phyloP scores from a whole-genome alignment of 208 protist species.

The Porcisia hertigi region DNA sequence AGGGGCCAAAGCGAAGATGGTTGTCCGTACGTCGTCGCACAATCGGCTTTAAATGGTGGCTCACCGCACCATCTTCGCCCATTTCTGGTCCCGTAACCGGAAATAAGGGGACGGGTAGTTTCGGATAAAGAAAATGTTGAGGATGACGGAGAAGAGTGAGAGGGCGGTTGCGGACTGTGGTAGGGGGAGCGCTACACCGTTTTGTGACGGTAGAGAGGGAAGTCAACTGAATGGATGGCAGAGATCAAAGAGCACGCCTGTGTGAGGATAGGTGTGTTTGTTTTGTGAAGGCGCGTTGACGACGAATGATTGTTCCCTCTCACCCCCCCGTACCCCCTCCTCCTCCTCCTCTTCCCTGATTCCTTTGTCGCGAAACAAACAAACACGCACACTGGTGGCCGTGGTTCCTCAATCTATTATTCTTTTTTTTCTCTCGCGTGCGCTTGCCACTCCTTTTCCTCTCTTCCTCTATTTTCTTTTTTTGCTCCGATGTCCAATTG shows the following conservation, averaged over 20 bases:
- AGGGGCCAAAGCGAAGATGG: background rate
- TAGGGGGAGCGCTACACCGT: background rate
- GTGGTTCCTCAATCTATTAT: too few relatives aligned
- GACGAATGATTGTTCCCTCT: background rate
- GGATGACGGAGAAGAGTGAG: background rate
- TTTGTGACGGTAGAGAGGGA: background rate
- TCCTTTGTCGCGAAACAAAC: too few relatives aligned
- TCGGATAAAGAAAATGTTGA: background rate
- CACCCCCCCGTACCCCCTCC: background rate
- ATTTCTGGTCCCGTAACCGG: background rate
- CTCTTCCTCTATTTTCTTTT: background rate
- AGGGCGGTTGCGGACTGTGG: background rate
- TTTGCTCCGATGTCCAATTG: background rate
- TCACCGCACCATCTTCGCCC: background rate
- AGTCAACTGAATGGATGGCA: background rate
- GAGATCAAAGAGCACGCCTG: conserved; percentile 1
- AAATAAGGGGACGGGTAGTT: background rate
- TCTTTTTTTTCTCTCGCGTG: too few relatives aligned
- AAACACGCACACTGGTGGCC: too few relatives aligned
- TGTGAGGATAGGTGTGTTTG: background rate
- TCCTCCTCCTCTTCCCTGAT: background rate
- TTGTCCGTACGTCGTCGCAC: background rate
- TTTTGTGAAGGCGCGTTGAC: background rate
- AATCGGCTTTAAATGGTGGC: background rate
- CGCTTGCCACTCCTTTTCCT: background rate